These are phyloP conservation scores for Pleurotus sapidus DNA, from an alignment of 768 basidiomycete genomes.

Conservation along the genomic window DNA sequence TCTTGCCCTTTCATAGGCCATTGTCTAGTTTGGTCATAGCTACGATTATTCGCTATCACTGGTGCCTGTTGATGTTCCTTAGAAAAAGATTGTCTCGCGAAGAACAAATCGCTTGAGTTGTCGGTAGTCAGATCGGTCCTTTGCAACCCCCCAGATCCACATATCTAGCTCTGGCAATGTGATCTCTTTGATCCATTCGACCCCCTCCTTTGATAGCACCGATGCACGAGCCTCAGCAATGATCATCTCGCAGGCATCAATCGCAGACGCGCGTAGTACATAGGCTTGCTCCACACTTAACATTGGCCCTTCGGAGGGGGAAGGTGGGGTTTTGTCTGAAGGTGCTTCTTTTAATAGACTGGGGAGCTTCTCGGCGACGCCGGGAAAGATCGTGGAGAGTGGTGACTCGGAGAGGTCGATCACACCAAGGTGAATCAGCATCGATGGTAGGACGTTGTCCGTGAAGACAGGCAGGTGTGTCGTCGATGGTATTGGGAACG, in stretches of 20 bases:
- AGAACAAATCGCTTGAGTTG: conserved; percentile 64
- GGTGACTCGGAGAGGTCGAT: conserved; percentile 56
- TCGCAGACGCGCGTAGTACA: conserved; percentile 72
- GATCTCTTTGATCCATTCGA: conserved; percentile 53
- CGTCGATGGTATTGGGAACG: conserved; percentile 65
- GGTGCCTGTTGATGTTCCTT: conserved; percentile 14
- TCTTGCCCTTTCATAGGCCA: neutral
- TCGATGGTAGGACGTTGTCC: conserved; percentile 83
- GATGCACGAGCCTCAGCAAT: conserved; percentile 43
- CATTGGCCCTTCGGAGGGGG: conserved; percentile 37
- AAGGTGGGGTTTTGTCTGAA: conserved; percentile 8
- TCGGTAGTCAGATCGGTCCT: conserved; percentile 73
- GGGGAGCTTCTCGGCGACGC: conserved; percentile 35
- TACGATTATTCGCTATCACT: neutral
- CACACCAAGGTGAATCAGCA: conserved; percentile 74
- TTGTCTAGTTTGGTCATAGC: neutral
- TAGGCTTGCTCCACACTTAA: conserved; percentile 64
- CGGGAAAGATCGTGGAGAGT: conserved; percentile 48
- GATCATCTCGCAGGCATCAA: conserved; percentile 76
- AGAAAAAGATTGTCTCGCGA: conserved; percentile 70
- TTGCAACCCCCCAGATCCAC: conserved; percentile 84
- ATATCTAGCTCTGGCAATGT: conserved; percentile 62
- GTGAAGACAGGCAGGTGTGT: conserved; percentile 62
- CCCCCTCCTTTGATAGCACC: conserved; percentile 16
- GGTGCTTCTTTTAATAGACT: conserved; percentile 35